phyloP scores from a whole-genome alignment of 495 filamentous ascomycete genomes.

The Hypoxylon lenormandii region DNA sequence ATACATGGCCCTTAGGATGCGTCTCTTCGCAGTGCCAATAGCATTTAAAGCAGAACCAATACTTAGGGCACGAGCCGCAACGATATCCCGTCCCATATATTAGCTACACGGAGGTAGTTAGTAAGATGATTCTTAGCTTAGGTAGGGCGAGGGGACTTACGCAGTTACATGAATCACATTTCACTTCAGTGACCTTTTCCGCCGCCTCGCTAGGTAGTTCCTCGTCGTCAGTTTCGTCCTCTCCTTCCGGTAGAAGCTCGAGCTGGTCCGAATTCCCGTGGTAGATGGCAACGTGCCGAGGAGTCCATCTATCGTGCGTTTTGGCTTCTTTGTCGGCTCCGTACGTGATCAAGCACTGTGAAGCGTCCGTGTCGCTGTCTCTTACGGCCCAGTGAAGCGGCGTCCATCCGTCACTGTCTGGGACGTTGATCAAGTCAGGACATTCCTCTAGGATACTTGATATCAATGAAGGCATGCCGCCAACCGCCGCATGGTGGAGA shows the following conservation, averaged over 20 bases:
- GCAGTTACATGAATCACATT: slow-evolving; percentile 21
- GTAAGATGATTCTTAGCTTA: background rate
- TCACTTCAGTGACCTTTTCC: slow-evolving; percentile 1
- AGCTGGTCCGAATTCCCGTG: slow-evolving; percentile 5
- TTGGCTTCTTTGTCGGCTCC: slow-evolving; percentile 33
- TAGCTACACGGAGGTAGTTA: background rate
- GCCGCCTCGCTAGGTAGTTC: slow-evolving; percentile 17
- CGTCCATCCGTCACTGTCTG: slow-evolving; percentile 37
- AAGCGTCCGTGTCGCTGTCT: slow-evolving; percentile 21
- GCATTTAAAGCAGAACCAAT: slow-evolving; percentile 29
- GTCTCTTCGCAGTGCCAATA: slow-evolving; percentile 15
- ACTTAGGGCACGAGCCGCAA: slow-evolving; percentile 13
- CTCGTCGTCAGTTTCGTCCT: slow-evolving; percentile 13
- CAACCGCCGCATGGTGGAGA: slow-evolving; percentile 25
- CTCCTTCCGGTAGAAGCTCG: slow-evolving; percentile 10
- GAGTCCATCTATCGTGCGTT: slow-evolving; percentile 23
- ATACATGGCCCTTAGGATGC: slow-evolving; percentile 21
- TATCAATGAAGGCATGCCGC: background rate
- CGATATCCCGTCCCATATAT: slow-evolving; percentile 16
- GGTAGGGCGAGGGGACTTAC: slow-evolving; percentile 8
- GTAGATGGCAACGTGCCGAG: slow-evolving; percentile 30
- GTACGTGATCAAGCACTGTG: slow-evolving; percentile 24
- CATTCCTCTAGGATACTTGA: slow-evolving; percentile 14
- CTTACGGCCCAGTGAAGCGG: slow-evolving; percentile 43
- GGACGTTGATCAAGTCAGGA: slow-evolving; percentile 25